These are phyloP conservation scores for Knoxia roxburghii DNA, from an alignment of 257 asterid genomes.

Conservation along the genomic window DNA sequence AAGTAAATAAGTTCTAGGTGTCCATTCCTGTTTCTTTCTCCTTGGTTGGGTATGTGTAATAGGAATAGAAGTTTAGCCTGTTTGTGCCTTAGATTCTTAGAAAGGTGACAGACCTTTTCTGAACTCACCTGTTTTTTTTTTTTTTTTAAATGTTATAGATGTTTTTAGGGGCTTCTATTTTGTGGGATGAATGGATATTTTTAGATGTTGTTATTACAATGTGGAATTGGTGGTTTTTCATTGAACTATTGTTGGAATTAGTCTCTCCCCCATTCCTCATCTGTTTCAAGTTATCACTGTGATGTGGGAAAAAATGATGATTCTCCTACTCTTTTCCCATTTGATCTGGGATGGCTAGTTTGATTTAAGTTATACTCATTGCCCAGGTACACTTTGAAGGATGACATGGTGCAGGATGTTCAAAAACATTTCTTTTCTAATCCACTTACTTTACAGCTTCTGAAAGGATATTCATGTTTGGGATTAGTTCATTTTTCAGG, in stretches of 20 bases:
- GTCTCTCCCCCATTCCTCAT: neutral
- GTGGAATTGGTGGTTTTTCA: constrained; percentile 6
- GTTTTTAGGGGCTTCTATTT: constrained; percentile 24
- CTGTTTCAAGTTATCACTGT: too few relatives aligned
- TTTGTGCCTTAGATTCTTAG: constrained; percentile 39
- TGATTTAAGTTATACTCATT: too few relatives aligned
- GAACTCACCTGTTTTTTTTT: constrained; percentile 29
- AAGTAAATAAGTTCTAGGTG: constrained; percentile 46
- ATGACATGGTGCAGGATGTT: too few relatives aligned
- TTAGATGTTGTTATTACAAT: constrained; percentile 14
- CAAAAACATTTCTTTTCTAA: too few relatives aligned
- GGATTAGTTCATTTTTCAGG: too few relatives aligned
- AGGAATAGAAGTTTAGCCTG: constrained; percentile 34
- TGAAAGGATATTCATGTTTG: too few relatives aligned
- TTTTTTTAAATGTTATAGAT: constrained; percentile 32
- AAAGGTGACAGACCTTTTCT: constrained; percentile 30
- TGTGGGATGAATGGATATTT: constrained; percentile 27
- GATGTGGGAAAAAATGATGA: too few relatives aligned
- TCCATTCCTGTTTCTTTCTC: constrained; percentile 26
- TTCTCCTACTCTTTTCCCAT: too few relatives aligned
- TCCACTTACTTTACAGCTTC: too few relatives aligned
- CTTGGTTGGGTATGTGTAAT: constrained; percentile 51
- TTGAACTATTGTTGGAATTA: neutral
- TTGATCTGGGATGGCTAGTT: too few relatives aligned
- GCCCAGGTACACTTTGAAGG: too few relatives aligned